Evolutionary conservation across 2,329 filamentous ascomycete species (phyloP).

Genomic region (Teratosphaeria pseudoeucalypti): DNA sequence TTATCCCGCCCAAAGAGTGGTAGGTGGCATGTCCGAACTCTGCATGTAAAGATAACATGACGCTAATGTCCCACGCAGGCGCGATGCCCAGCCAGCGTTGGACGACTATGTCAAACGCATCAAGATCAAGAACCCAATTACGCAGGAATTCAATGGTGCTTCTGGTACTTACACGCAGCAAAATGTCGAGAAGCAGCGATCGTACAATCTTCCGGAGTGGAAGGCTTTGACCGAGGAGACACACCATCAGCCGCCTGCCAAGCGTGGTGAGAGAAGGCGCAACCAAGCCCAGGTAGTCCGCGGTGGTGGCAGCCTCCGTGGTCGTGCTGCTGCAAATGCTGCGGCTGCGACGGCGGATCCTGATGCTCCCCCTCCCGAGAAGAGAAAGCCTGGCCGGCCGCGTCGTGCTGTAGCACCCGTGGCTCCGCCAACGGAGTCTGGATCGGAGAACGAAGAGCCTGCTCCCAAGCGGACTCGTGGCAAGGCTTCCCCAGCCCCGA

Average conservation of each 20-base stretch:
- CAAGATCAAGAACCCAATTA: conserved; percentile 91
- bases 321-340: conserved; percentile 15
- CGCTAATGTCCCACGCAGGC: conserved; percentile 33
- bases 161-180: conserved; percentile 94
- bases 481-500: conserved; percentile 29
- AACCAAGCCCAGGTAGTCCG: conserved; percentile 40
- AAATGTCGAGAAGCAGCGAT: conserved; percentile 90
- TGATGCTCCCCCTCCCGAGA: conserved; percentile 27
- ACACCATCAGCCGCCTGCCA: conserved; percentile 88
- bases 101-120: conserved; percentile 84
- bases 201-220: conserved; percentile 96
- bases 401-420: conserved; percentile 22
- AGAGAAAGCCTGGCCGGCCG: conserved; percentile 41
- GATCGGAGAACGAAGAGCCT: conserved; percentile 17
- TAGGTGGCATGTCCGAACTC: conserved; percentile 35
- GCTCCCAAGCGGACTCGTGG: conserved; percentile 16
- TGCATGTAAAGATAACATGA: background rate
- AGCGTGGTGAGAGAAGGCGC: conserved; percentile 68
- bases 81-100: conserved; percentile 61
- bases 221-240: conserved; percentile 85
- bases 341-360: conserved; percentile 15
- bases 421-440: conserved; percentile 19
- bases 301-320: conserved; percentile 21
- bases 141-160: conserved; percentile 93
- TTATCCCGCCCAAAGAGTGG: conserved; percentile 91